Evolutionary conservation across 306 rosid genomes (phyloP), one percentile per base, ranked within the genome.

Genomic region (Hippophae tibetana): DNA sequence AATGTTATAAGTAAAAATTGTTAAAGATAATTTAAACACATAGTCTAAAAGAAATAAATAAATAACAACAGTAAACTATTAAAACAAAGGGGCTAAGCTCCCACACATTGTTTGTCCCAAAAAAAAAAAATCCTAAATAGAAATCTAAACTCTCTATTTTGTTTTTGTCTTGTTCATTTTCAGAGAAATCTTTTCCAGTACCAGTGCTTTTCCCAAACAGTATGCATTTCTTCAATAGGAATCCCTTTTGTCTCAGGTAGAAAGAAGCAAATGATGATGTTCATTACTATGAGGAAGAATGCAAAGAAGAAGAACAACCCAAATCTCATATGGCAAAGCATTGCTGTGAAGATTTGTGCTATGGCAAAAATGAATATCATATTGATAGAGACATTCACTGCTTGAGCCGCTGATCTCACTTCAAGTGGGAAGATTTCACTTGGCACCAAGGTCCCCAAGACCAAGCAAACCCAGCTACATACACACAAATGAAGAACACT

Each of bases 361-460:
- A 86, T 71, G 61, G 60, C 41, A 57, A 84, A 86, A 43, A 89
- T 84, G 84, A 77, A 72, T 14, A 74, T 68, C 97, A 89, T 89
- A 63, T 89, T 84, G 18, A 78, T 82, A 3, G 65, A 61, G 44
- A 86, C 83, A 0, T 79, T 78, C 27, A 79, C 13, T 43, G 84
- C 72, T 62, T 89, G 87, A 53, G 82, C 84, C 1, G 96, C 87
- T 0, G 94, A 64, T 40, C 90, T 59, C 2, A 88, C 72, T 69
- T 88, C 94, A 0, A 85, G 79, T 2, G 94, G 74, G 45, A 82
- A 82, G 25, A 88, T 81, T 54, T 85, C 96, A 63, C 96, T 89
- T 0, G 92, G 95, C 8, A 81, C 95, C 57, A 89, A 57, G 95
- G 95, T 3, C 95, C 97, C 97, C 95, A 89, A 2, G 92, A 86